A percentile compares a stretch with the other conserved stretches of the same genome.
Evolutionary conservation across 371 early-diverging fungal genomes (phyloP).

Genomic region (Globomyces sp.): DNA sequence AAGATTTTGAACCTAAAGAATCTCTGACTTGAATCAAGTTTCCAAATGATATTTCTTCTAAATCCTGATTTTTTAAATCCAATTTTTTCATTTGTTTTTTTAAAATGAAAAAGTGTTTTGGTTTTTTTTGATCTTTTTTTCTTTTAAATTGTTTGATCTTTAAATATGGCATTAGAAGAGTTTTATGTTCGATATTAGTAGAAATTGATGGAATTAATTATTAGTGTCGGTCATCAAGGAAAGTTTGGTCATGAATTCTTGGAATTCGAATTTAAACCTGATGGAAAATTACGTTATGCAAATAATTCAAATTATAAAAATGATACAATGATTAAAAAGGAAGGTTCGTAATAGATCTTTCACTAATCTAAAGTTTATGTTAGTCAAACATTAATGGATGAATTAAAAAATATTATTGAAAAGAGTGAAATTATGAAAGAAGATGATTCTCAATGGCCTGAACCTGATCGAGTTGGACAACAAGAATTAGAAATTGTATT

Average conservation of each 20-base stretch:
- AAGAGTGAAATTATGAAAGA: slow-evolving; percentile 92
- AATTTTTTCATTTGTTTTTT: slow-evolving; percentile 3
- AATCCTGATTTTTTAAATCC: slow-evolving; percentile 3
- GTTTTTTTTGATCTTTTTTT: too few relatives aligned
- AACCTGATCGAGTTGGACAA: slow-evolving; percentile 84
- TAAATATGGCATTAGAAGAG: slow-evolving; percentile 19
- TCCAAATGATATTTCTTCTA: slow-evolving; percentile 22
- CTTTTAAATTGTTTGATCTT: too few relatives aligned
- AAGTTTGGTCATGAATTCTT: slow-evolving; percentile 98
- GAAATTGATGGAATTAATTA: slow-evolving; percentile 1
- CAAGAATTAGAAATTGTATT: slow-evolving; percentile 92
- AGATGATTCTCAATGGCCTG: slow-evolving; percentile 92
- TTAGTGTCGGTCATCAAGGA: slow-evolving; percentile 88
- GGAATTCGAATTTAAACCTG: slow-evolving; percentile 91
- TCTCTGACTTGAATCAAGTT: slow-evolving; percentile 10
- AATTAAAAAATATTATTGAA: slow-evolving; percentile 82
- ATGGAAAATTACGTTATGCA: slow-evolving; percentile 91
- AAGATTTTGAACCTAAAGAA: slow-evolving; percentile 12
- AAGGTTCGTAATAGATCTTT: slow-evolving; percentile 27
- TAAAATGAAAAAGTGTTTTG: not conserved
- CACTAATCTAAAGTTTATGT: slow-evolving; percentile 55
- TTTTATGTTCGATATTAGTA: slow-evolving; percentile 37
- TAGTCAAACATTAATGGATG: slow-evolving; percentile 74
- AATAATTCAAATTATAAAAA: slow-evolving; percentile 98
- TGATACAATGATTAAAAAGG: slow-evolving; percentile 93